Evolutionary conservation across 2,329 filamentous ascomycete species (phyloP).

Genomic region (Nemania diffusa): DNA sequence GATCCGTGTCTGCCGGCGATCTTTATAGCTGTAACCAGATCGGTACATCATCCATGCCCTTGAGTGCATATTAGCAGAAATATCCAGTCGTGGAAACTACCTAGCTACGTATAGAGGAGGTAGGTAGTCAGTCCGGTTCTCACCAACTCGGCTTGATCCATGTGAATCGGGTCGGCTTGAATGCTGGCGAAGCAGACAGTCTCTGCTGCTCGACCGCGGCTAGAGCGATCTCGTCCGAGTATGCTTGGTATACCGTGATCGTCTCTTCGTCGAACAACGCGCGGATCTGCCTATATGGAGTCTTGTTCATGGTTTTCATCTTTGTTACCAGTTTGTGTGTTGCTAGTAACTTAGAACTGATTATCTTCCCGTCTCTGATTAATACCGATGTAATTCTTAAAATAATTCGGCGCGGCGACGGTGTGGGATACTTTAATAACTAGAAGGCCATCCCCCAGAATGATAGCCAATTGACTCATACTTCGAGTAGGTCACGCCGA

Average conservation of each 20-base stretch:
- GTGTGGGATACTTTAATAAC: background rate
- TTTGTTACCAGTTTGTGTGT: background rate
- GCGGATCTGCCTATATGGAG: constrained; percentile 16
- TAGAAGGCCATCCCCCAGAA: no score
- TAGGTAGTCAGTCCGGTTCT: background rate
- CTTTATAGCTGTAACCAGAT: constrained; percentile 68
- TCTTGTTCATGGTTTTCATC: background rate
- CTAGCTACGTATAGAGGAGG: background rate
- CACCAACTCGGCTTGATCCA: constrained; percentile 33
- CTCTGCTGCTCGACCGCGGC: constrained; percentile 18
- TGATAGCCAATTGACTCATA: no score
- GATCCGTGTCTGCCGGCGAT: constrained; percentile 63
- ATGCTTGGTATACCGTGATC: constrained; percentile 33
- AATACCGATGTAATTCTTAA: background rate
- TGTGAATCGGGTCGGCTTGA: constrained; percentile 24
- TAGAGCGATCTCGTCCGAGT: constrained; percentile 20
- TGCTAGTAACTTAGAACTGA: background rate
- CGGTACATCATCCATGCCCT: constrained; percentile 70
- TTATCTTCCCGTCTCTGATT: background rate
- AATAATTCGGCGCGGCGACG: background rate
- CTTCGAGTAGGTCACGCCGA: no score
- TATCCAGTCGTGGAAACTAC: background rate
- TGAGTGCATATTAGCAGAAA: background rate
- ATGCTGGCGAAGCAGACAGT: constrained; percentile 22
- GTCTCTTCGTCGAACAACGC: constrained; percentile 26